Evolutionary conservation across 1,284 basidiomycete genomes (phyloP).

Genomic region (Neolentinus lepideus): DNA sequence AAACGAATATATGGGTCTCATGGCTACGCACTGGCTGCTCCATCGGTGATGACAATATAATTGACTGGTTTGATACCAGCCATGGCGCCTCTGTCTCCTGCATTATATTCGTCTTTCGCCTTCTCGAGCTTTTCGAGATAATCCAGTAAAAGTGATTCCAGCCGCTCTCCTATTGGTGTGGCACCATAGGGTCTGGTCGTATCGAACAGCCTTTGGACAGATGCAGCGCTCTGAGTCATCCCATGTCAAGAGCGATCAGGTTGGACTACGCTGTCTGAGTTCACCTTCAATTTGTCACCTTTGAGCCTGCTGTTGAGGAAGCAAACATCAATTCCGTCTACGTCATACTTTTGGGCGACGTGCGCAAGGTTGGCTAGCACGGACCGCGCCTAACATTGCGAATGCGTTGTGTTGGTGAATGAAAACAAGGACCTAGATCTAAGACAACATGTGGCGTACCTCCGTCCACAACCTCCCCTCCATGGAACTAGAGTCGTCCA

Average conservation of each 20-base stretch:
- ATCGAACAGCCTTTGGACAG: slow-evolving; percentile 34
- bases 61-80: slow-evolving; percentile 46
- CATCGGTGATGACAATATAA: slow-evolving; percentile 57
- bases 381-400: slow-evolving; percentile 26
- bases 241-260: neutral
- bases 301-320: slow-evolving; percentile 32
- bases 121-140: slow-evolving; percentile 39
- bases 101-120: slow-evolving; percentile 22
- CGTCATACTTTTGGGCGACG: slow-evolving; percentile 34
- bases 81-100: slow-evolving; percentile 21
- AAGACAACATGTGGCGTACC: slow-evolving; percentile 20
- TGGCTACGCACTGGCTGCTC: slow-evolving; percentile 38
- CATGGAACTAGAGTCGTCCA: slow-evolving; percentile 61
- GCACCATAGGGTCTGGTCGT: slow-evolving; percentile 33
- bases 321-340: slow-evolving; percentile 42
- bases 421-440: neutral
- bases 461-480: slow-evolving; percentile 35
- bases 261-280: neutral
- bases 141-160: slow-evolving; percentile 36
- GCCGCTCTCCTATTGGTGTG: slow-evolving; percentile 42
- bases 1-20: neutral
- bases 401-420: neutral
- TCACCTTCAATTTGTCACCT: neutral
- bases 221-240: slow-evolving; percentile 17
- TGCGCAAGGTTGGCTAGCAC: slow-evolving; percentile 36